These are phyloP conservation scores for Lasiodiplodia theobromae DNA, from an alignment of 2,329 filamentous ascomycete genomes.

Conservation along the genomic window DNA sequence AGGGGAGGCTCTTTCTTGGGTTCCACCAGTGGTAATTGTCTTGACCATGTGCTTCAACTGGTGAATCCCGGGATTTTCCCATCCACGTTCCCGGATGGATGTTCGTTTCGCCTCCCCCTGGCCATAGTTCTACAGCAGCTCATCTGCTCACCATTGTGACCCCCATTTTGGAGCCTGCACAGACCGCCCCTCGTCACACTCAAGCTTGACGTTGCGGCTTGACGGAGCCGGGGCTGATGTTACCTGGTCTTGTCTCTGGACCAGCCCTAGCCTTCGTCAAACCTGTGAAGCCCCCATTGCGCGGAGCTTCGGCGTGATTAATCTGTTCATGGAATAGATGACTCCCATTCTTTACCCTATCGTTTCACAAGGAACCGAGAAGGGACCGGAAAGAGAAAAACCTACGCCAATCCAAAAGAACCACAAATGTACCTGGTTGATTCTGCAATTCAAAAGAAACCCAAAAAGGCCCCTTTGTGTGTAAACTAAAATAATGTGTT, in stretches of 20 bases:
- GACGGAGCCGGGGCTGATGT: background rate
- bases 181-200: slow-evolving; percentile 22
- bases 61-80: background rate
- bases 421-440: slow-evolving; percentile 33
- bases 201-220: slow-evolving; percentile 3
- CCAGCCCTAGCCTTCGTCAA: background rate
- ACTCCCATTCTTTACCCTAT: slow-evolving; percentile 1
- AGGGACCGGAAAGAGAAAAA: slow-evolving; percentile 17
- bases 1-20: background rate
- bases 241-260: slow-evolving; percentile 2
- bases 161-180: background rate
- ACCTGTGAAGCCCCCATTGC: slow-evolving; percentile 10
- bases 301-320: slow-evolving; percentile 14
- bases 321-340: slow-evolving; percentile 10
- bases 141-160: background rate
- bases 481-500: slow-evolving; percentile 18
- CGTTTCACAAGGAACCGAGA: background rate
- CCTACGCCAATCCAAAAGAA: slow-evolving; percentile 12
- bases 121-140: background rate
- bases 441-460: slow-evolving; percentile 31
- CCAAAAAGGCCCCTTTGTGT: slow-evolving; percentile 1
- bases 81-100: background rate
- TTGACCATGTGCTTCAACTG: background rate
- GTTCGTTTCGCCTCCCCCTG: background rate
- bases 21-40: background rate